Evolutionary conservation across 768 basidiomycete genomes (phyloP).

Genomic region (Trametopsis cervina): DNA sequence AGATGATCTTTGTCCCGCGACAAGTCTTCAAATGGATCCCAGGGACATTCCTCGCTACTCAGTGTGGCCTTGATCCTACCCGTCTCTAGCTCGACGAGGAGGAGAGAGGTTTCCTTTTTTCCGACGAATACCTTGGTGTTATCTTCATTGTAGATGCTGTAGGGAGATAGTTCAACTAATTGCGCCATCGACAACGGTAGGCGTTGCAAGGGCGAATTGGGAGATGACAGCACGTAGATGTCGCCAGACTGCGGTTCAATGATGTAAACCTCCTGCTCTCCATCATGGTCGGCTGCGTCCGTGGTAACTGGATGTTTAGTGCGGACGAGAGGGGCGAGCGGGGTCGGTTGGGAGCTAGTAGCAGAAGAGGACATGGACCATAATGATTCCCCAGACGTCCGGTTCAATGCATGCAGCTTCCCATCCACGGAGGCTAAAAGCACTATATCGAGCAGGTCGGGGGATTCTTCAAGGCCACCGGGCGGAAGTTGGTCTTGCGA

Average conservation of each 20-base stretch:
- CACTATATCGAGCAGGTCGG: conserved; percentile 73
- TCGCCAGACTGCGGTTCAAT: conserved; percentile 94
- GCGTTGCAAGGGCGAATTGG: conserved; percentile 67
- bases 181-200: conserved; percentile 91
- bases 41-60: conserved; percentile 70
- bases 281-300: conserved; percentile 52
- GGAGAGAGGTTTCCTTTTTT: conserved; percentile 78
- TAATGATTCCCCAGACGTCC: conserved; percentile 71
- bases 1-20: conserved; percentile 17
- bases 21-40: conserved; percentile 59
- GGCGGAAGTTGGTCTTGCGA: conserved; percentile 3
- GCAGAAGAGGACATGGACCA: conserved; percentile 72
- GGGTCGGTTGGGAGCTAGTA: conserved; percentile 28
- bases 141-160: conserved; percentile 66
- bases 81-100: conserved; percentile 71
- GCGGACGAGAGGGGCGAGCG: conserved; percentile 67
- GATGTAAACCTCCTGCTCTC: conserved; percentile 72
- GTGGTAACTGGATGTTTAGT: conserved; percentile 55
- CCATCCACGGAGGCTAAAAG: conserved; percentile 93
- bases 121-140: conserved; percentile 79
- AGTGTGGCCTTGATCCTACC: conserved; percentile 72
- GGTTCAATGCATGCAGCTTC: conserved; percentile 87
- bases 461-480: conserved; percentile 24
- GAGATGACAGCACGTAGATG: conserved; percentile 78
- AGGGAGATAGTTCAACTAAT: conserved; percentile 81